These are phyloP conservation scores for Aureobasidium leucospermi DNA, from an alignment of 2,329 filamentous ascomycete species.

Conservation along the genomic window DNA sequence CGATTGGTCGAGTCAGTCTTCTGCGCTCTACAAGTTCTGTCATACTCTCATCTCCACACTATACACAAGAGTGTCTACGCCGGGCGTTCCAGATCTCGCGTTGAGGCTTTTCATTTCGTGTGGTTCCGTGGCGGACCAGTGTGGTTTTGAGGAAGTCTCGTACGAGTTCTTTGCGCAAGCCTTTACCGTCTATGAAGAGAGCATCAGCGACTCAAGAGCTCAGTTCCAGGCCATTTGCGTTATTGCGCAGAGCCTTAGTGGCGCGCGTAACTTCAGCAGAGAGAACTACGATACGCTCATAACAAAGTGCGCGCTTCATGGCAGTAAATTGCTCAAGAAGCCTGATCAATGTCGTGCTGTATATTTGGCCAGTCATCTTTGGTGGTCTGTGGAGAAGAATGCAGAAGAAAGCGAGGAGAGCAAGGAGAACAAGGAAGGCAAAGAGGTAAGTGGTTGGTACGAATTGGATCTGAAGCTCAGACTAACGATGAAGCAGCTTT, in stretches of 20 bases:
- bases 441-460: conserved; percentile 5
- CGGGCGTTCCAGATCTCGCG: conserved; percentile 77
- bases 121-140: conserved; percentile 87
- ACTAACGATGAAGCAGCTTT: conserved; percentile 53
- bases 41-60: conserved; percentile 80
- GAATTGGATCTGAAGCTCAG: no score
- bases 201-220: conserved; percentile 87
- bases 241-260: conserved; percentile 81
- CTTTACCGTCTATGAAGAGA: conserved; percentile 96
- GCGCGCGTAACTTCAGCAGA: conserved; percentile 82
- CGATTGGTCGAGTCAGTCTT: conserved; percentile 65
- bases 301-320: conserved; percentile 93
- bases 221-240: conserved; percentile 98
- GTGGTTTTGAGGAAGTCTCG: conserved; percentile 86
- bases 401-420: conserved; percentile 57
- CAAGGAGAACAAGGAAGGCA: conserved; percentile 23
- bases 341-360: conserved; percentile 96
- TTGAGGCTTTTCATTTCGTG: conserved; percentile 85
- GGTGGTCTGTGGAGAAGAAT: conserved; percentile 87
- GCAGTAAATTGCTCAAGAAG: conserved; percentile 94
- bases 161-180: conserved; percentile 99
- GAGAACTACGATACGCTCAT: conserved; percentile 99
- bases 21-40: conserved; percentile 89
- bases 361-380: conserved; percentile 91
- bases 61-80: conserved; percentile 67